Evolutionary conservation across 2,329 filamentous ascomycete genomes (phyloP).

Genomic region (Xylariaceae sp.): DNA sequence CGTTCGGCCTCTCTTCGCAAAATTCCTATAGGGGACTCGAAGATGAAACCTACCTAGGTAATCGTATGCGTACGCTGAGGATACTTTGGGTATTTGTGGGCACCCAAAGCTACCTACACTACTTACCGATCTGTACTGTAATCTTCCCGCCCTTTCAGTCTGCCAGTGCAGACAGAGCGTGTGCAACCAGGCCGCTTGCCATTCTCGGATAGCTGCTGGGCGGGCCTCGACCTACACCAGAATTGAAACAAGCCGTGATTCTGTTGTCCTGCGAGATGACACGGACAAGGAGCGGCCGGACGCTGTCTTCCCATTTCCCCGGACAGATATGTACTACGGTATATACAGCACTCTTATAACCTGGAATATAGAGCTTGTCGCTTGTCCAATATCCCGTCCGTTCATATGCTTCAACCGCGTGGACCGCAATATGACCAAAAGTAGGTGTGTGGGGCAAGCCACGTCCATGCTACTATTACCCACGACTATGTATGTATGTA

Average conservation of each 20-base stretch:
- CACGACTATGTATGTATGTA: too few relatives aligned
- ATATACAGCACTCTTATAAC: background rate
- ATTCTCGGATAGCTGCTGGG: constrained; percentile 12
- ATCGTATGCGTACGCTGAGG: too few relatives aligned
- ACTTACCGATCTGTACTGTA: background rate
- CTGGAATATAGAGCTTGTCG: constrained; percentile 12
- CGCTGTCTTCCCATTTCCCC: background rate
- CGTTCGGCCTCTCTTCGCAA: constrained; percentile 11
- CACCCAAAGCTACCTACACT: constrained; percentile 1
- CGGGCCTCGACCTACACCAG: constrained; percentile 1
- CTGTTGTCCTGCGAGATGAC: background rate
- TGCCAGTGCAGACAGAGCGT: too few relatives aligned
- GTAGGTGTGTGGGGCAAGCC: constrained; percentile 21
- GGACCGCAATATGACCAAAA: constrained; percentile 16
- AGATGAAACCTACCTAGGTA: constrained; percentile 16
- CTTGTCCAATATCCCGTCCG: constrained; percentile 7
- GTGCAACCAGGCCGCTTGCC: constrained; percentile 9
- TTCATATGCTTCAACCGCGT: constrained; percentile 22
- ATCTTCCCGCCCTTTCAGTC: background rate
- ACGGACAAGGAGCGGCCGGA: background rate
- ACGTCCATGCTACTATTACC: constrained; percentile 24
- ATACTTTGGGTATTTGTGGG: background rate
- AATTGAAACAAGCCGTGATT: background rate
- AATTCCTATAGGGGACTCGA: constrained; percentile 9
- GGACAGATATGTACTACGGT: background rate